Conservation (phyloP, 768 basidiomycete species). For the Mycena capillaripes region DNA sequence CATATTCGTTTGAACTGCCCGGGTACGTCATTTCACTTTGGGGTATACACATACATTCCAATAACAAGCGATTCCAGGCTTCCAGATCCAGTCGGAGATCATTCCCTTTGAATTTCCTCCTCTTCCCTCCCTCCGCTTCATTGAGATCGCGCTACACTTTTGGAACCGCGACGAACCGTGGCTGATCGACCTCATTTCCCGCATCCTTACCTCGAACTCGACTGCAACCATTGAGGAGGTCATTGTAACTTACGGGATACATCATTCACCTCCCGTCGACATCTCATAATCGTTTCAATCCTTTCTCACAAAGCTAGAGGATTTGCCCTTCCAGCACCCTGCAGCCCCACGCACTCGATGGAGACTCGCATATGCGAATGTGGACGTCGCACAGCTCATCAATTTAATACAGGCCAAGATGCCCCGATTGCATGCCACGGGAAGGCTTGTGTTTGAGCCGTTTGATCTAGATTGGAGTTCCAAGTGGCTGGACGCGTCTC, state of each 20-base stretch:
- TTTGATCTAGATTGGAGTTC: not conserved
- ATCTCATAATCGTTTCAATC: constrained; percentile 1
- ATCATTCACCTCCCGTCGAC: not conserved
- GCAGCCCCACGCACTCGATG: constrained; percentile 9
- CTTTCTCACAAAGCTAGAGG: constrained; percentile 9
- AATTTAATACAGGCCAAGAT: constrained; percentile 7
- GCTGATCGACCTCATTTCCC: constrained; percentile 2
- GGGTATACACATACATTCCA: constrained; percentile 4
- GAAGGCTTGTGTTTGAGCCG: constrained; percentile 9
- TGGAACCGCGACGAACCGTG: constrained; percentile 4
- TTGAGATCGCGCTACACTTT: constrained; percentile 2
- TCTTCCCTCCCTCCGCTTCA: constrained; percentile 13
- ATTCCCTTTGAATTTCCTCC: not conserved
- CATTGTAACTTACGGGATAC: constrained; percentile 1
- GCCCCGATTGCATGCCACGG: constrained; percentile 8
- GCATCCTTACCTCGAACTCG: constrained; percentile 4
- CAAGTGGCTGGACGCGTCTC: constrained; percentile 3
- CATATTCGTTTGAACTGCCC: constrained; percentile 4
- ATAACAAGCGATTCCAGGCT: too few species aligned
- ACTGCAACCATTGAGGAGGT: not conserved
- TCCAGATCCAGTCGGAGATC: too few species aligned
- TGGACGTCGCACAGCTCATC: constrained; percentile 7
- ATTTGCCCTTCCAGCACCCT: not conserved
- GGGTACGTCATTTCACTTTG: not conserved
- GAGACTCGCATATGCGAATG: constrained; percentile 14